phyloP scores from a whole-genome alignment of 768 basidiomycete genomes.

The Butyriboletus loyo region DNA sequence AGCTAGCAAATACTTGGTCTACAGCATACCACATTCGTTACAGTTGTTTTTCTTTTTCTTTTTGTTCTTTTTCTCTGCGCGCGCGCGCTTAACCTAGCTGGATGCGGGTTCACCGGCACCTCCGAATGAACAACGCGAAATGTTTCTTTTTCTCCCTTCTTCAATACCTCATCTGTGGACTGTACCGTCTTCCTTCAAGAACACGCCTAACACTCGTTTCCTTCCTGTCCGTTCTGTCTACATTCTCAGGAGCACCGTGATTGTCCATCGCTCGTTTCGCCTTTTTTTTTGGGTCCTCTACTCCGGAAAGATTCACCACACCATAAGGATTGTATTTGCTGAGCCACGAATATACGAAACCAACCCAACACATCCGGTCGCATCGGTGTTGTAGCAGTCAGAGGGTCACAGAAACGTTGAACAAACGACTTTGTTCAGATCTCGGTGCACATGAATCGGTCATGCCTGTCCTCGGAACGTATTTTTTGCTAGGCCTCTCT shows the following conservation, averaged over 20 bases:
- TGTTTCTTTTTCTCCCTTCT: background rate
- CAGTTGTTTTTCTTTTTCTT: background rate
- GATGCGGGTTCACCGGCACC: background rate
- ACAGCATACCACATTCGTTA: conserved; percentile 23
- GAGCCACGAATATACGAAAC: background rate
- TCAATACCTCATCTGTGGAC: background rate
- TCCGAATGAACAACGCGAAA: background rate
- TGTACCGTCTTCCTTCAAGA: background rate
- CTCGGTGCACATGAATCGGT: background rate
- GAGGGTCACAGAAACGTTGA: background rate
- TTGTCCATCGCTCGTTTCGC: background rate
- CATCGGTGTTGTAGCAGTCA: background rate
- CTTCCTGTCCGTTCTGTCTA: background rate
- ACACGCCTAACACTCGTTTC: background rate
- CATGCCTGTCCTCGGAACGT: background rate
- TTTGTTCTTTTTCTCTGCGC: background rate
- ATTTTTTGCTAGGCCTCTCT: background rate
- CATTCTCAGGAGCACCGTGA: background rate
- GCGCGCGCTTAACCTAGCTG: background rate
- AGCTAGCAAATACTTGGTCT: background rate
- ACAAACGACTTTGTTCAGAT: background rate
- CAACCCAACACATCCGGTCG: background rate
- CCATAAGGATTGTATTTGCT: background rate
- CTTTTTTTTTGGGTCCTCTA: too few relatives aligned
- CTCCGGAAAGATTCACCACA: background rate